phyloP scores from a whole-genome alignment of 352 stramenopile species.

The Pythium dissotocum region DNA sequence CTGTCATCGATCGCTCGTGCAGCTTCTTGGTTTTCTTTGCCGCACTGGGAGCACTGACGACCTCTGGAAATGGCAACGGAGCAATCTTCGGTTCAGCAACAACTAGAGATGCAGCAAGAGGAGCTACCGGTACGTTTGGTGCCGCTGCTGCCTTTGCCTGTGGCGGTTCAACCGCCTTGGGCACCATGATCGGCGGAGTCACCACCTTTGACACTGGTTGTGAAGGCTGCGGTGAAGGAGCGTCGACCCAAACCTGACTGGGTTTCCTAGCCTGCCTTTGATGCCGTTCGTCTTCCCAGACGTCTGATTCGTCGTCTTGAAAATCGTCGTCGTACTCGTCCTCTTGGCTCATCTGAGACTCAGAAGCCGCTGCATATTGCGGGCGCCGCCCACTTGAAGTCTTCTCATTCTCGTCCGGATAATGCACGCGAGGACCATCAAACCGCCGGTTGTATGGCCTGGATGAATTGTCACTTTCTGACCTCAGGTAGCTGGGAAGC shows the following conservation, averaged over 20 bases:
- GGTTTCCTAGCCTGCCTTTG: background rate
- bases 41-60: background rate
- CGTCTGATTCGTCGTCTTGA: background rate
- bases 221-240: background rate
- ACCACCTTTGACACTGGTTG: background rate
- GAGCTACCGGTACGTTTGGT: background rate
- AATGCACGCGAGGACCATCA: background rate
- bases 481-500: conserved; percentile 55
- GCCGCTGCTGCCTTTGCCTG: background rate
- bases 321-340: background rate
- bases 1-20: conserved; percentile 10
- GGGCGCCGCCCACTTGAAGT: background rate
- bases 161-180: background rate
- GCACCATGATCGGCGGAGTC: background rate
- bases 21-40: conserved; percentile 16
- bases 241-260: background rate
- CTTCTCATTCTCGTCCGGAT: background rate
- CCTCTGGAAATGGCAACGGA: no score
- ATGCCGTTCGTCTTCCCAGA: background rate
- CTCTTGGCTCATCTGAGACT: background rate
- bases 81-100: conserved; percentile 3
- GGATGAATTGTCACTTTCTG: background rate
- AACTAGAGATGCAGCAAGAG: background rate
- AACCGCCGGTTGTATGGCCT: background rate
- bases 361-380: background rate